Base-by-base conservation (phyloP, 1,284 basidiomycete species). In the Fomitopsis pinicola region DNA sequence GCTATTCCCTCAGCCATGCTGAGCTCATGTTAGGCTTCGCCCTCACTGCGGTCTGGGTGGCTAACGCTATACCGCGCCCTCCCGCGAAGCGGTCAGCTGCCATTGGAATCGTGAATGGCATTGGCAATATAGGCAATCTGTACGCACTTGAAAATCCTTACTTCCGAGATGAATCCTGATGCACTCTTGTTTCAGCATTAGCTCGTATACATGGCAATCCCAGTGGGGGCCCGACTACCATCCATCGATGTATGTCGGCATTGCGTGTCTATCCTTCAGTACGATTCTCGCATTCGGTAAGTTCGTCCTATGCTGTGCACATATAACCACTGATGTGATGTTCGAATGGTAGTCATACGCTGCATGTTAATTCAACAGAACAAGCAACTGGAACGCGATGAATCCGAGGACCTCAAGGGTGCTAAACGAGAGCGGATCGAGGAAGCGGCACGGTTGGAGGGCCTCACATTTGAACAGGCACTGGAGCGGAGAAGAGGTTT, bases 31-130 rank as follows among this genome's bases (percentile, higher is more conserved):
- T 48, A 86, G 86, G 84, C 3, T 84, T 82, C 68, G 81, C 85
- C 1, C 77, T 88, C 65, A 84, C 80, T 0, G 68, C 84, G 12
- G 82, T 84, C 0, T 90, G 88, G 86, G 83, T 86, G 5, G 80
- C 85, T 0, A 87, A 86, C 63, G 76, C 81, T 0, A 75, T 89
- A 58, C 82, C 87, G 3, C 78, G 87, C 8, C 88, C 87, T 36
- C 87, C 87, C 35, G 82, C 85, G 66, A 84, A 82, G 64, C 75
- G 82, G 26, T 76, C 81, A 6, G 80, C 76, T 0, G 79, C 80
- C 0, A 81, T 84, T 36, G 79, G 72, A 0, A 71, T 77, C 42
- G 74, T 77, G 5, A 79, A 79, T 61, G 76, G 75, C 7, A 74
- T 78, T 56, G 77, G 76, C 1, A 78, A 78, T 60, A 65, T 77